Evolutionary conservation across 2,329 filamentous ascomycete species (phyloP), one percentile per base, ranked within the genome.

Genomic region (Sporothrix luriei): DNA sequence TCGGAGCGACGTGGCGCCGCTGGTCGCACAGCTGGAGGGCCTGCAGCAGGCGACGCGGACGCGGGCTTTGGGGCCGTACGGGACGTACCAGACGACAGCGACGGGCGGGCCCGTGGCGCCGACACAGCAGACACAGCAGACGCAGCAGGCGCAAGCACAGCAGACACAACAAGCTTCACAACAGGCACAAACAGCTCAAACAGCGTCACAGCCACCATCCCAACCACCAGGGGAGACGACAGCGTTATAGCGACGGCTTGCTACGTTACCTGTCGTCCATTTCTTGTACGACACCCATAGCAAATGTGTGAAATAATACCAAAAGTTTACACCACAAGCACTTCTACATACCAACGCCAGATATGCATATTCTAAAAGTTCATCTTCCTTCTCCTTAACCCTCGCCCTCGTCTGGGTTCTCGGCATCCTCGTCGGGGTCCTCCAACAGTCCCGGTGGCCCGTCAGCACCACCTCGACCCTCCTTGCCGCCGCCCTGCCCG

Each of bases 401-500:
- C 16, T 75, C 74, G 6, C 72, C 72, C 24, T 70, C 73, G 14
- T 74, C 72, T 1, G 71, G 70, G 21, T 72, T 73, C 65, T 73
- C 85, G 14, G 83, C 84, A 68, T 86, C 85, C 40, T 87, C 84
- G 2, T 82, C 84, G 0, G 84, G 77, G 75, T 84, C 78, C 75
- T 82, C 79, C 73, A 84, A 79, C 61, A 86, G 49, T 16, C 13
- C 68, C 46, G 43, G n/a, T 52, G 13, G 52, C 9, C 33, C 24
- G 16, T 43, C 64, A 1, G 29, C 49, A n/a, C 40, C 62, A 4
- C 26, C 40, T 14, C 48, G 46, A 10, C 33, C 57, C 21, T 13
- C 29, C 29, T 29, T n/a, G 21, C 46, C 33, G 24, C 29, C 26
- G 55, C 52, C 61, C 24, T 13, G 65, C 14, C 49, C 49, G n/a